A percentile compares a stretch with the other conserved stretches of the same genome.
These are phyloP conservation scores for Metarhizium sp. DNA, from an alignment of 2,329 filamentous ascomycete genomes.

Conservation along the genomic window DNA sequence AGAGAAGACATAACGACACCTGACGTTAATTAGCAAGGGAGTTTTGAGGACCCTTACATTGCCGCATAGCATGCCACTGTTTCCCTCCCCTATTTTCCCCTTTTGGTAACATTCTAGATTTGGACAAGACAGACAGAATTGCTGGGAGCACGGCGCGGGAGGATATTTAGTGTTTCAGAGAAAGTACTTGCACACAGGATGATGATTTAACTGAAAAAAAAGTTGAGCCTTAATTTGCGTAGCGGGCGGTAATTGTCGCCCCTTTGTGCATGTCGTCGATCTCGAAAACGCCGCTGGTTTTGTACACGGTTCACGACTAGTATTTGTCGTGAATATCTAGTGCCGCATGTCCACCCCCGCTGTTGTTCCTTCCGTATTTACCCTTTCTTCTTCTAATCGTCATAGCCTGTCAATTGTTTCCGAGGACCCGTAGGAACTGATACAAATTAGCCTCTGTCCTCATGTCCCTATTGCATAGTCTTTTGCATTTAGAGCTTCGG, in stretches of 20 bases:
- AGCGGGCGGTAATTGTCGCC: background rate
- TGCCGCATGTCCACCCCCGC: background rate
- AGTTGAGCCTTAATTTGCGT: background rate
- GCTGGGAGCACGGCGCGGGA: background rate
- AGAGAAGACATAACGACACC: background rate
- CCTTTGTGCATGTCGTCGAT: background rate
- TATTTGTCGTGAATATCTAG: background rate
- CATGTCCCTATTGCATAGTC: background rate
- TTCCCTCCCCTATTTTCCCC: background rate
- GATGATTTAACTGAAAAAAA: background rate
- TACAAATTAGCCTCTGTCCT: background rate
- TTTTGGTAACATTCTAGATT: background rate
- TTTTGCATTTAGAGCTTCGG: background rate
- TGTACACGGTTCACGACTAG: slow-evolving; percentile 4
- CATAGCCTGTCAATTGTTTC: slow-evolving; percentile 51
- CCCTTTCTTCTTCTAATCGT: slow-evolving; percentile 34
- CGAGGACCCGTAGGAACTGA: slow-evolving; percentile 49
- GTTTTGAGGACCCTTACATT: background rate
- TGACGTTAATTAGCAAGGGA: background rate
- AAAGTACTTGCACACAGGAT: background rate
- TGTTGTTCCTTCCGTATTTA: slow-evolving; percentile 4
- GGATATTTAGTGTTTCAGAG: background rate
- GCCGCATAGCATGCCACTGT: background rate
- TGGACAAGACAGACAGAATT: slow-evolving; percentile 1
- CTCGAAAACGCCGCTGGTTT: slow-evolving; percentile 5